Conservation (phyloP, 2,329 filamentous ascomycete species). For the Colletotrichum kahawae region DNA sequence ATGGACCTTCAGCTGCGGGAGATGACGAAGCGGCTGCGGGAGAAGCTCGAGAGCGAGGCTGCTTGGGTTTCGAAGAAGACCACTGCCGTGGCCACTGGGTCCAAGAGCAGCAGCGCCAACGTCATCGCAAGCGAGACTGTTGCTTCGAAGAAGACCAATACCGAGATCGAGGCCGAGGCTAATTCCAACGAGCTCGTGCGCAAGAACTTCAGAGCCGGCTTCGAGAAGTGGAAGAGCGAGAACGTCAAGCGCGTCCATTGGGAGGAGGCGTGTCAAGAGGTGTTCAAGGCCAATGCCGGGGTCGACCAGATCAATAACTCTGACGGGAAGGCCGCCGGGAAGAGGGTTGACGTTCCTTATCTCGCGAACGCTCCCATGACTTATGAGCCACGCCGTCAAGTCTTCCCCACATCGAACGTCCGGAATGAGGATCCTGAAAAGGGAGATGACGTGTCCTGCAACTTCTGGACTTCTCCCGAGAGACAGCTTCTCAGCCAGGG, state of each 20-base stretch:
- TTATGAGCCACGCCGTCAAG: neutral
- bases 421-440: neutral
- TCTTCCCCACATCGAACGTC: neutral
- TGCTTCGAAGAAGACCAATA: neutral
- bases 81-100: neutral
- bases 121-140: neutral
- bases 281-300: neutral
- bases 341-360: neutral
- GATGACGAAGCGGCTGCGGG: neutral
- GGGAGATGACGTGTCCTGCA: neutral
- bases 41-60: neutral
- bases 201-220: neutral
- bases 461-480: neutral
- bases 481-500: neutral
- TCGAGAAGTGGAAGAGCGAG: neutral
- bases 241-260: neutral
- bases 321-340: neutral
- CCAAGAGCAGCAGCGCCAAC: neutral
- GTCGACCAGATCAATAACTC: neutral
- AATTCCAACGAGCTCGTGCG: neutral
- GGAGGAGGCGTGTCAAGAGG: neutral
- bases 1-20: neutral
- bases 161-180: neutral
- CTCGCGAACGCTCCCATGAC: neutral
- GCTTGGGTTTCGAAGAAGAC: neutral